Base-by-base conservation (phyloP, 768 basidiomycete species). In the Termitomyces sp. region DNA sequence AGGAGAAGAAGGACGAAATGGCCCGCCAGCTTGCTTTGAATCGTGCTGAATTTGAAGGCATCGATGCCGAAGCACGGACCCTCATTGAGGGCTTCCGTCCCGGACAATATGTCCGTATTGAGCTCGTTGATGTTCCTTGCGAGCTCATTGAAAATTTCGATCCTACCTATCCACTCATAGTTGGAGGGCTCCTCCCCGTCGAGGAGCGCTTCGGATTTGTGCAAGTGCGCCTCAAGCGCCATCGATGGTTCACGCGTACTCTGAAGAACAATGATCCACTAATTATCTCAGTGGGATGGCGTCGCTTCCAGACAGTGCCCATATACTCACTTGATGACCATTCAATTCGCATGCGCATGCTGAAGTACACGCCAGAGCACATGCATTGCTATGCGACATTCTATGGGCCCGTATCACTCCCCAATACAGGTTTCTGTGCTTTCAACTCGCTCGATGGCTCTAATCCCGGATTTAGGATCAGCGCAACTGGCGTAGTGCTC, bases 311-410 rank as follows among this genome's bases (percentile, higher is more conserved):
- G 70, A 89, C 84, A 0, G 76, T 96, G 5, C 97, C 97, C 2
- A 88, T 98, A 59, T 99, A 98, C 72, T 94, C 94, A 18, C 76
- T 99, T 20, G 97, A 99, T 68, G 97, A 99, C 70, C 95, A 97
- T 66, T 93, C 90, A 10, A 96, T 98, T 61, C 90, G 97, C 16
- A 97, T 98, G 87, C 92, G 97, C 33, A 91, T 98, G 88, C 89
- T 99, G 74, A 99, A 99, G 73, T 99, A 99, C 68, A 98, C 97
- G 0, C 97, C 97, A 0, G 97, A 99, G 72, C 97, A 99, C 66
- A 98, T 96, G 97, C 97, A 99, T 68, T 99, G 97, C 65, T 96
- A 88, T 65, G 96, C 95, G 2, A 97, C 95, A 2, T 97, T 98
- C 71, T 99, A 95, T 65, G 96, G 94, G 0, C 96, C 97, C 7